Conservation (phyloP, 75 land plant species). For the Azolla pinnata region DNA sequence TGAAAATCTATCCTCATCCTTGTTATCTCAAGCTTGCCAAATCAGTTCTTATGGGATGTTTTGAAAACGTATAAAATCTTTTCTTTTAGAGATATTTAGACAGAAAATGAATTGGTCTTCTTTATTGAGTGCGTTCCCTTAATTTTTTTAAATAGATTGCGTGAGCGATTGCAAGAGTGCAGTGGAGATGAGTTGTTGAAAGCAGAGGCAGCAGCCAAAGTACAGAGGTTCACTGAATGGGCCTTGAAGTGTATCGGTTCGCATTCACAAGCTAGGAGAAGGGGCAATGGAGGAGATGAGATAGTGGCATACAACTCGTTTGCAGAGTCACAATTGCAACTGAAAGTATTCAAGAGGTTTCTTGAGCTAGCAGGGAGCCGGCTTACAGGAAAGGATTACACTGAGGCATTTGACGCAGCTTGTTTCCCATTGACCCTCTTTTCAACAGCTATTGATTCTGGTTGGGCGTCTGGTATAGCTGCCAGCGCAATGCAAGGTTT, state of each 20-base stretch:
- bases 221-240: conserved; percentile 96
- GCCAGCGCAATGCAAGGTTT: conserved; percentile 86
- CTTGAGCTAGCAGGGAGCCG: conserved; percentile 69
- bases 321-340: conserved; percentile 64
- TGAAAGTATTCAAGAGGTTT: conserved; percentile 80
- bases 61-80: too few species aligned
- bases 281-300: conserved; percentile 35
- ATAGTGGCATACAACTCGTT: conserved; percentile 38
- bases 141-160: conserved; percentile 38
- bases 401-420: conserved; percentile 96
- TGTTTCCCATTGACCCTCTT: conserved; percentile 92
- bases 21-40: too few species aligned
- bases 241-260: conserved; percentile 85
- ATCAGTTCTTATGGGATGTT: too few species aligned
- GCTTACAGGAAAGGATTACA: conserved; percentile 73
- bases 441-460: conserved; percentile 88
- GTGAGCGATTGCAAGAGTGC: conserved; percentile 87
- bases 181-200: conserved; percentile 85
- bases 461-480: conserved; percentile 85
- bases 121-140: neutral
- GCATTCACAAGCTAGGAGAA: conserved; percentile 73
- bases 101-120: too few species aligned
- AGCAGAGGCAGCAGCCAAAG: conserved; percentile 91
- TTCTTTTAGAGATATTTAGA: too few species aligned
- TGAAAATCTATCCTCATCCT: too few species aligned